Conservation (phyloP, 352 stramenopile genomes). For the Phytophthora kernoviae region DNA sequence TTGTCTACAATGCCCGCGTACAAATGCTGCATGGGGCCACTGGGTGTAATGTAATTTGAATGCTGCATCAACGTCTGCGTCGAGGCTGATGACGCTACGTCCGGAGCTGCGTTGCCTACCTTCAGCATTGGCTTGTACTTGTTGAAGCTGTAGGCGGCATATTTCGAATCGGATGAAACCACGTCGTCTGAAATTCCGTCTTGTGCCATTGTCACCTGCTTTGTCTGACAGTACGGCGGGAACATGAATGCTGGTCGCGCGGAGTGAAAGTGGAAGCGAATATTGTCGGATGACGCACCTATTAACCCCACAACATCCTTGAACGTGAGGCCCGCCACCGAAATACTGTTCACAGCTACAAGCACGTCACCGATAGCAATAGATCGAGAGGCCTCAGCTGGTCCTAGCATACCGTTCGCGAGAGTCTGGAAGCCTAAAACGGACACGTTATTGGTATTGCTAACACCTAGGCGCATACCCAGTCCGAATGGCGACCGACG, state of each 20-base stretch:
- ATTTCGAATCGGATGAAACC: slow-evolving; percentile 47
- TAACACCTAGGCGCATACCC: slow-evolving; percentile 82
- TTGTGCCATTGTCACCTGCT: slow-evolving; percentile 50
- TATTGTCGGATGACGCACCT: slow-evolving; percentile 54
- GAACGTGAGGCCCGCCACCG: slow-evolving; percentile 65
- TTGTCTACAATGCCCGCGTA: slow-evolving; percentile 90
- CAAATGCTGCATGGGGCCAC: slow-evolving; percentile 86
- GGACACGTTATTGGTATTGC: slow-evolving; percentile 56
- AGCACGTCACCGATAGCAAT: slow-evolving; percentile 78
- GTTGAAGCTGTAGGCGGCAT: slow-evolving; percentile 75
- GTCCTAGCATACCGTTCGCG: slow-evolving; percentile 71
- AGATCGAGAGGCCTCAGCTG: slow-evolving; percentile 73
- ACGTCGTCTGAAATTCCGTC: slow-evolving; percentile 49
- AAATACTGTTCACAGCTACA: slow-evolving; percentile 76
- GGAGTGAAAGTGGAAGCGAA: slow-evolving; percentile 88
- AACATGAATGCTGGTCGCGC: slow-evolving; percentile 64
- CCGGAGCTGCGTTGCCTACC: slow-evolving; percentile 50
- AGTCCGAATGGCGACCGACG: slow-evolving; percentile 71
- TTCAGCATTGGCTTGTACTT: slow-evolving; percentile 66
- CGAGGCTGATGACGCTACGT: slow-evolving; percentile 31
- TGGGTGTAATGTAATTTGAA: slow-evolving; percentile 76
- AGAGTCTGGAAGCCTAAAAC: slow-evolving; percentile 87
- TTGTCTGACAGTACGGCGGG: slow-evolving; percentile 67
- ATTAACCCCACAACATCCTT: slow-evolving; percentile 83
- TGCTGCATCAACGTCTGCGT: slow-evolving; percentile 43